A percentile compares a stretch with the other conserved stretches of the same genome.
These are phyloP conservation scores for Boletus huronensis DNA, from an alignment of 768 basidiomycete species.

Conservation along the genomic window DNA sequence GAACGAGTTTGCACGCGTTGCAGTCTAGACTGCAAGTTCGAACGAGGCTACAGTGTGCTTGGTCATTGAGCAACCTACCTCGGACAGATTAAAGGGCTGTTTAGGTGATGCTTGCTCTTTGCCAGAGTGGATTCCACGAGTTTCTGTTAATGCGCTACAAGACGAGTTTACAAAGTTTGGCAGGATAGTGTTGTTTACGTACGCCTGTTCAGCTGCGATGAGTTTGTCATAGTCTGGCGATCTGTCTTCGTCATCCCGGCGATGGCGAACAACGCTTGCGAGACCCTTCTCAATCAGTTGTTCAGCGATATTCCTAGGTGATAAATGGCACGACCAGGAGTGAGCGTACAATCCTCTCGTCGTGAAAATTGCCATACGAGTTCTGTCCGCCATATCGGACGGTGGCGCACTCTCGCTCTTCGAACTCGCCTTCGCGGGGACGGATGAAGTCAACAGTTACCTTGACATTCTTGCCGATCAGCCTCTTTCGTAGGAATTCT, in stretches of 20 bases:
- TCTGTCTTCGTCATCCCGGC: conserved; percentile 91
- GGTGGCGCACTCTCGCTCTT: conserved; percentile 90
- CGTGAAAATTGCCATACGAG: conserved; percentile 45
- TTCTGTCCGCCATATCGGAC: conserved; percentile 80
- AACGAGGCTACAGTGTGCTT: not conserved
- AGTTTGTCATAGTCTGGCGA: conserved; percentile 96
- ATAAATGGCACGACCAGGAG: not conserved
- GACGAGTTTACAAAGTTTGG: conserved; percentile 6
- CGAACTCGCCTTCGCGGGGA: conserved; percentile 89
- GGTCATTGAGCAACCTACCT: conserved; percentile 45
- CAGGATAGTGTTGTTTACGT: conserved; percentile 31
- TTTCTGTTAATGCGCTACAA: conserved; percentile 69
- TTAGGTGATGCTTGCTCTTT: conserved; percentile 82
- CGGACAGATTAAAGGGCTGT: conserved; percentile 86
- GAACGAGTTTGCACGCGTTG: conserved; percentile 78
- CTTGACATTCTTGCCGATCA: conserved; percentile 87
- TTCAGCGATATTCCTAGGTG: conserved; percentile 79
- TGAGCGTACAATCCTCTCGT: not conserved
- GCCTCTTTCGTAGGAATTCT: conserved; percentile 86
- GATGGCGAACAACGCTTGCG: conserved; percentile 86
- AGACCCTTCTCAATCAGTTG: conserved; percentile 92
- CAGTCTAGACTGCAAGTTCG: conserved; percentile 42
- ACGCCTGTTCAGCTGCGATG: conserved; percentile 92
- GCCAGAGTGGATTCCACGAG: conserved; percentile 85
- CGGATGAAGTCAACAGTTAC: conserved; percentile 88